These are phyloP conservation scores for Penicillium sp. DNA, from an alignment of 2,329 filamentous ascomycete genomes.

Conservation along the genomic window DNA sequence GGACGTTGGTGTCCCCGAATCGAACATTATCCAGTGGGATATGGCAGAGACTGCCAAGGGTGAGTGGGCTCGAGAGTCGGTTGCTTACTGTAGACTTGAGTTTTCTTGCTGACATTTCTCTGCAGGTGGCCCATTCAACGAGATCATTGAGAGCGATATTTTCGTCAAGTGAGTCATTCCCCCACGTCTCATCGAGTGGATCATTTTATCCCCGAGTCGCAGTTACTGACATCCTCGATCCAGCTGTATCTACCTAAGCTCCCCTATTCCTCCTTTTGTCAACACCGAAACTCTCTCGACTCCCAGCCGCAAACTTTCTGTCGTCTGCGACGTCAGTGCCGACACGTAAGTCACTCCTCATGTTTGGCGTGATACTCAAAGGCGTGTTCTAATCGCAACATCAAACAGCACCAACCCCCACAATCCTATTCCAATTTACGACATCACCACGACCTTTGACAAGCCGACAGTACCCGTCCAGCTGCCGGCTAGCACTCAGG, in stretches of 20 bases:
- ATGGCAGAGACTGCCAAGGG: conserved; percentile 70
- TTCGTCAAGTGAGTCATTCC: conserved; percentile 42
- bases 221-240: not conserved
- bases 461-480: conserved; percentile 77
- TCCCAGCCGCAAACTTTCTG: conserved; percentile 65
- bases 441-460: conserved; percentile 77
- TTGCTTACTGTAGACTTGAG: conserved; percentile 5
- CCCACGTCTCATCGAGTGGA: no score
- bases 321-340: conserved; percentile 67
- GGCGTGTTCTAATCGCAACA: not conserved
- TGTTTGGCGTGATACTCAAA: not conserved
- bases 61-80: not conserved
- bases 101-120: conserved; percentile 9
- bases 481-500: conserved; percentile 43
- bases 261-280: conserved; percentile 74
- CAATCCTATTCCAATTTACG: conserved; percentile 65
- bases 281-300: conserved; percentile 62
- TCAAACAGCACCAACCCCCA: conserved; percentile 40
- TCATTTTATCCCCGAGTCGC: not conserved
- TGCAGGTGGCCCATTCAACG: conserved; percentile 63
- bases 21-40: conserved; percentile 69
- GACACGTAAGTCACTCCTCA: conserved; percentile 29
- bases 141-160: conserved; percentile 65
- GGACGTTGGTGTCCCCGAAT: conserved; percentile 64
- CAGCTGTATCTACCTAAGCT: conserved; percentile 3